phyloP scores from a whole-genome alignment of 2,329 filamentous ascomycete genomes.

The Penicillium hesseltinei region DNA sequence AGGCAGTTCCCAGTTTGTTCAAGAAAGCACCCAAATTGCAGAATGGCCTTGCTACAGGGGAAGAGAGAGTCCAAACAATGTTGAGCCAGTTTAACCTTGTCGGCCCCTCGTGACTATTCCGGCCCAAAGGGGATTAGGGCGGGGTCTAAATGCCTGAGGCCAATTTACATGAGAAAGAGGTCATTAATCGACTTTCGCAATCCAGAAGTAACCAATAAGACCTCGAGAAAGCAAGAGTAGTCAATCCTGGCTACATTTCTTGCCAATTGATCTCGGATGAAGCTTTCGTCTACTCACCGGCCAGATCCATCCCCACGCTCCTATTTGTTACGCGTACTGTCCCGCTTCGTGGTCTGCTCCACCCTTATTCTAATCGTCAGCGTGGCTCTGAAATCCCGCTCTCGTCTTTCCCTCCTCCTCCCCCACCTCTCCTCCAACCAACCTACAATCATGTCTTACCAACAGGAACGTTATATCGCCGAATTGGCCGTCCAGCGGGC shows the following conservation, averaged over 20 bases:
- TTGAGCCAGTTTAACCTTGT: conserved; percentile 7
- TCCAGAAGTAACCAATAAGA: background rate
- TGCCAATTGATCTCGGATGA: conserved; percentile 17
- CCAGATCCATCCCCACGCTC: conserved; percentile 19
- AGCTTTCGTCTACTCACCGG: conserved; percentile 17
- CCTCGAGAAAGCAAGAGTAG: background rate
- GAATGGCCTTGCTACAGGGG: background rate
- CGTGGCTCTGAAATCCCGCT: conserved; percentile 39
- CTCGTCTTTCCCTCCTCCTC: conserved; percentile 43
- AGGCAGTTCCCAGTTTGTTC: background rate
- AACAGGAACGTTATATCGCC: conserved; percentile 76
- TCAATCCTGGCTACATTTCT: conserved; percentile 1
- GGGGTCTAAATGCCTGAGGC: conserved; percentile 10
- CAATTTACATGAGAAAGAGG: background rate
- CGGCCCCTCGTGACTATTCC: conserved; percentile 12
- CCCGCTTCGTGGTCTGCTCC: conserved; percentile 35
- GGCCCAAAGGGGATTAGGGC: conserved; percentile 19
- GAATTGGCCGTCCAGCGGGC: conserved; percentile 87
- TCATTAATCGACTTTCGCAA: background rate
- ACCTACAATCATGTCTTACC: conserved; percentile 55
- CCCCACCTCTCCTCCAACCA: conserved; percentile 28
- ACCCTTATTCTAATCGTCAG: conserved; percentile 46
- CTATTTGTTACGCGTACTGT: conserved; percentile 26
- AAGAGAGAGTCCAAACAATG: background rate
- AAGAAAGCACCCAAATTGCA: background rate